A percentile compares a stretch with the other conserved stretches of the same genome.
phyloP scores from a whole-genome alignment of 768 basidiomycete genomes.

The Nidula microcarpa region DNA sequence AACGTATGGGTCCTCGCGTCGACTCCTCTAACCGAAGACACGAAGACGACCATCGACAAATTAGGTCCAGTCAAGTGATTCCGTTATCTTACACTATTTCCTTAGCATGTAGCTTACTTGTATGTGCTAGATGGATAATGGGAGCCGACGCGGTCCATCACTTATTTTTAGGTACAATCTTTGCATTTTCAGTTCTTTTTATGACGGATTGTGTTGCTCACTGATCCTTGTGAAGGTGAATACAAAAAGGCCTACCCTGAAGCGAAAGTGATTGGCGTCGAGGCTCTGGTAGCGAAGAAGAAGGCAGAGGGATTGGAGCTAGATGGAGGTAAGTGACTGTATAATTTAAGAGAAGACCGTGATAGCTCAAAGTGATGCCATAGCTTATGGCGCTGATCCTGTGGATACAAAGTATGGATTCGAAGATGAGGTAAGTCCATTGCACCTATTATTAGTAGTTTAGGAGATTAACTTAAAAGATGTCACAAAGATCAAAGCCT shows the following conservation, averaged over 20 bases:
- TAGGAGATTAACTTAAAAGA: neutral
- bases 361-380: neutral
- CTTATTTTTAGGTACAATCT: conserved; percentile 41
- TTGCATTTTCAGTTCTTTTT: conserved; percentile 3
- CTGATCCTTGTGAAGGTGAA: conserved; percentile 28
- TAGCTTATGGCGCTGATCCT: neutral
- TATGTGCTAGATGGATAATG: conserved; percentile 44
- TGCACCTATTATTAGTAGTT: neutral
- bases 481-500: neutral
- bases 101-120: neutral
- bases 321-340: conserved; percentile 47
- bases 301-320: conserved; percentile 45
- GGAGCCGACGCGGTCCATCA: conserved; percentile 54
- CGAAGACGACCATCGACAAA: conserved; percentile 53
- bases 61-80: conserved; percentile 64
- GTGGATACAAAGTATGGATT: neutral
- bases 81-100: conserved; percentile 8
- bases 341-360: neutral
- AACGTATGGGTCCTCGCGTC: conserved; percentile 75
- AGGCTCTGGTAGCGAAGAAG: conserved; percentile 44
- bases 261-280: conserved; percentile 65
- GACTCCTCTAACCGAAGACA: conserved; percentile 60
- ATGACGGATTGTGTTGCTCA: neutral
- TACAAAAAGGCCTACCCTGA: conserved; percentile 61
- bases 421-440: neutral